A percentile compares a stretch with the other conserved stretches of the same genome.
Evolutionary conservation across 2,329 filamentous ascomycete genomes (phyloP).

Genomic region (Aspergillus tanneri): DNA sequence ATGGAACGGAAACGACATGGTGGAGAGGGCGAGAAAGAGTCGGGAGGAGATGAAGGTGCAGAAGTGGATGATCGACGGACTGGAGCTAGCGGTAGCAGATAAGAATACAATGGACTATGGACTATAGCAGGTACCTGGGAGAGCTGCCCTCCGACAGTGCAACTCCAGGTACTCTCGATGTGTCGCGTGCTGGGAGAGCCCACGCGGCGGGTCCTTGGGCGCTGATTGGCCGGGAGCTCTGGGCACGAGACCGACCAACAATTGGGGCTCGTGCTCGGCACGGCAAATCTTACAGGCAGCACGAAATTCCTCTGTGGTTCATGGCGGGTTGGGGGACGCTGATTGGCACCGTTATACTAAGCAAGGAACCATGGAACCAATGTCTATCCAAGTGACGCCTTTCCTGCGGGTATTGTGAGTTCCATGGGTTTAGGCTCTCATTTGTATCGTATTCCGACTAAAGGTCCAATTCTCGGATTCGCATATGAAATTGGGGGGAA

Average conservation of each 20-base stretch:
- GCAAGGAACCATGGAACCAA: not conserved
- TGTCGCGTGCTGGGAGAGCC: constrained; percentile 39
- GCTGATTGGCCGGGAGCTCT: constrained; percentile 28
- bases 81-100: too few species aligned
- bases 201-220: constrained; percentile 27
- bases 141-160: too few species aligned
- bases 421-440: too few species aligned
- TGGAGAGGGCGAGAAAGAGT: constrained; percentile 13
- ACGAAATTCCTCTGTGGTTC: not conserved
- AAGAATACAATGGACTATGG: not conserved
- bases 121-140: not conserved
- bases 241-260: constrained; percentile 27
- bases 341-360: constrained; percentile 12
- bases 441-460: too few species aligned
- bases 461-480: too few species aligned
- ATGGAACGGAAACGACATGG: constrained; percentile 13
- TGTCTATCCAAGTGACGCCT: not conserved
- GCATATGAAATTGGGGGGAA: too few species aligned
- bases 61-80: not conserved
- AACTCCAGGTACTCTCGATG: constrained; percentile 9
- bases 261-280: constrained; percentile 21
- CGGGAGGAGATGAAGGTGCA: constrained; percentile 1
- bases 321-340: not conserved
- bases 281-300: constrained; percentile 15
- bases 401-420: too few species aligned